A percentile compares a stretch with the other conserved stretches of the same genome.
phyloP scores from a whole-genome alignment of 345 rosid genomes.

The Euclidium syriacum region DNA sequence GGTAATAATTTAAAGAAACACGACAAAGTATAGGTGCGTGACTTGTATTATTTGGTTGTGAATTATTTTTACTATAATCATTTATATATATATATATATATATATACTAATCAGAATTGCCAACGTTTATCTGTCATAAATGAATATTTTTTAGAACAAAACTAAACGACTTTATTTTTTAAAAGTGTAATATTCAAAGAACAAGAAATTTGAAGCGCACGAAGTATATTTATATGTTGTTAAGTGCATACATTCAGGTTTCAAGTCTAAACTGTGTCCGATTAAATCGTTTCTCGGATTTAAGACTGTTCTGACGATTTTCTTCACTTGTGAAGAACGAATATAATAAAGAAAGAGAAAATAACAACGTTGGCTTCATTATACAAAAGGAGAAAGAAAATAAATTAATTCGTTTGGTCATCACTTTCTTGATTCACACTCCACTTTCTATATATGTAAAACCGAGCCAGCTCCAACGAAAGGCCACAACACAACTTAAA shows the following conservation, averaged over 20 bases:
- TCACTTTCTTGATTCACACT: slow-evolving; percentile 8
- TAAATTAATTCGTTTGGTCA: slow-evolving; percentile 11
- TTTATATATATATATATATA: not conserved
- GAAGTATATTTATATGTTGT: not conserved
- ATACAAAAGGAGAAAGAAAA: not conserved
- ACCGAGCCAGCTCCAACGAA: slow-evolving; percentile 3
- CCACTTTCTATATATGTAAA: slow-evolving; percentile 22
- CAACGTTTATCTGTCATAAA: not conserved
- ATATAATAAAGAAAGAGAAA: not conserved
- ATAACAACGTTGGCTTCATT: not conserved
- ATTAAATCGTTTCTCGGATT: not conserved
- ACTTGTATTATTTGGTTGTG: not conserved
- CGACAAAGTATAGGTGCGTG: slow-evolving; percentile 14
- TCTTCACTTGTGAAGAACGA: not conserved
- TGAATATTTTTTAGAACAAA: not conserved
- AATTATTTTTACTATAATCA: not conserved
- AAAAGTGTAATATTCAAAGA: not conserved
- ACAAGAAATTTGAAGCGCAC: not conserved
- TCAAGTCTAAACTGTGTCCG: not conserved
- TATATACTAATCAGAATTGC: not conserved
- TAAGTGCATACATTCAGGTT: not conserved
- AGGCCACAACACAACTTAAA: slow-evolving; percentile 14
- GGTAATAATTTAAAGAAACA: slow-evolving; percentile 12
- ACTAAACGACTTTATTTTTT: not conserved
- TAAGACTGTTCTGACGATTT: not conserved